A percentile compares a stretch with the other conserved stretches of the same genome.
These are phyloP conservation scores for Aechmea fasciata DNA, from an alignment of 176 grass and related monocot species.

Conservation along the genomic window DNA sequence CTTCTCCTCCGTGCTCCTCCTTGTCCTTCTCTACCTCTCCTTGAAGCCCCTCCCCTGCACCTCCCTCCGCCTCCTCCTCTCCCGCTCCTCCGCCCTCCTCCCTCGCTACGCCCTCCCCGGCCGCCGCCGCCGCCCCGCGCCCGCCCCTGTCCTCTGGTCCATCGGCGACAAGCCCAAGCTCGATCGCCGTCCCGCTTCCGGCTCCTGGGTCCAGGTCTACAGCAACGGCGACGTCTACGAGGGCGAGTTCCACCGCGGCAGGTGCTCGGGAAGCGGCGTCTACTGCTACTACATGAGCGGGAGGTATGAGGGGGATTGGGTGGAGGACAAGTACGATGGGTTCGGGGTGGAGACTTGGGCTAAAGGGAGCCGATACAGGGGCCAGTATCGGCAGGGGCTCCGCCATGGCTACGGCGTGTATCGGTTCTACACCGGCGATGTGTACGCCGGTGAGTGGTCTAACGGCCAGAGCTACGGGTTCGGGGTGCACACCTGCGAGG, in stretches of 20 bases:
- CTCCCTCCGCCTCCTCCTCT: constrained; percentile 5
- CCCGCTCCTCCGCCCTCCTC: constrained; percentile 1
- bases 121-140: constrained; percentile 6
- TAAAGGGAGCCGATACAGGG: constrained; percentile 42
- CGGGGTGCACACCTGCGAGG: constrained; percentile 37
- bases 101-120: constrained; percentile 18
- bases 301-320: constrained; percentile 71
- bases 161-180: constrained; percentile 38
- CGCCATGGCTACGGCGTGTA: constrained; percentile 51
- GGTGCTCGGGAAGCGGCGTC: constrained; percentile 50
- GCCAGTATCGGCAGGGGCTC: constrained; percentile 44
- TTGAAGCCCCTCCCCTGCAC: constrained; percentile 37
- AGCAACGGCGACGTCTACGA: constrained; percentile 61
- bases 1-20: constrained; percentile 55
- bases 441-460: constrained; percentile 60
- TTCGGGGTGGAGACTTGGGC: constrained; percentile 60
- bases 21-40: constrained; percentile 64
- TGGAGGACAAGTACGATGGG: constrained; percentile 55
- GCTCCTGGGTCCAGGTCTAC: constrained; percentile 55
- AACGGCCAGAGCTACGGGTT: constrained; percentile 47
- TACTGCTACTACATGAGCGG: constrained; percentile 39
- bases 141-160: constrained; percentile 52
- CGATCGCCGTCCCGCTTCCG: background rate
- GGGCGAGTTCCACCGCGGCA: constrained; percentile 62
- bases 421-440: constrained; percentile 52